These are phyloP conservation scores for Ramularia endophylla DNA, from an alignment of 2,329 filamentous ascomycete genomes.

Conservation along the genomic window DNA sequence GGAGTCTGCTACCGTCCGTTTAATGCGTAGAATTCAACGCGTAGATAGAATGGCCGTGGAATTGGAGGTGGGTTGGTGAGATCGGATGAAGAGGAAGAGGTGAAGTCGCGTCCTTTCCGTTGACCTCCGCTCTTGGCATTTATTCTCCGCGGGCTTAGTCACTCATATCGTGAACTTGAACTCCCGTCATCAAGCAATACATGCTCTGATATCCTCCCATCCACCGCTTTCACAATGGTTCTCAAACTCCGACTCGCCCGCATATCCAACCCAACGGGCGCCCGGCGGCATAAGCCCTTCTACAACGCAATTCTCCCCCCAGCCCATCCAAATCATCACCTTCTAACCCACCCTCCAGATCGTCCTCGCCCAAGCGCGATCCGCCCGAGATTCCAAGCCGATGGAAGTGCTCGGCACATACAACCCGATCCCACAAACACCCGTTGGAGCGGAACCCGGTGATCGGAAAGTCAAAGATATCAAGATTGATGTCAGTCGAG, in stretches of 20 bases:
- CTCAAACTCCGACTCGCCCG: constrained; percentile 89
- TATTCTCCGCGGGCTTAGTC: too few relatives aligned
- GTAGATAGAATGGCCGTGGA: too few relatives aligned
- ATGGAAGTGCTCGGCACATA: constrained; percentile 80
- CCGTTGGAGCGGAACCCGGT: constrained; percentile 46
- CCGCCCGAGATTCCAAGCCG: constrained; percentile 79
- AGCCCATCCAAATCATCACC: constrained; percentile 46
- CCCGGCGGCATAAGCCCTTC: constrained; percentile 73
- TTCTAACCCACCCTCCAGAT: constrained; percentile 94
- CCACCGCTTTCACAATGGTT: constrained; percentile 74
- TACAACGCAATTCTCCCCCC: constrained; percentile 81
- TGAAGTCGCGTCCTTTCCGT: too few relatives aligned
- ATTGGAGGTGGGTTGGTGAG: too few relatives aligned
- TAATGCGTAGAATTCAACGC: too few relatives aligned
- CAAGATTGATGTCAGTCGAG: constrained; percentile 71
- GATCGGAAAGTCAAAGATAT: constrained; percentile 81
- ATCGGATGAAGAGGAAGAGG: too few relatives aligned
- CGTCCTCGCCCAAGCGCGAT: constrained; percentile 80
- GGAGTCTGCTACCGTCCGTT: too few relatives aligned
- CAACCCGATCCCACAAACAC: constrained; percentile 55
- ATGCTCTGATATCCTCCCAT: too few relatives aligned
- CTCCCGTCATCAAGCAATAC: too few relatives aligned
- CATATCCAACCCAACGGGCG: constrained; percentile 56
- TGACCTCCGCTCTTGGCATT: too few relatives aligned
- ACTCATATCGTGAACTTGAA: too few relatives aligned